Conservation (phyloP, 108 stramenopile species). For the Schizochytrium sp. region DNA sequence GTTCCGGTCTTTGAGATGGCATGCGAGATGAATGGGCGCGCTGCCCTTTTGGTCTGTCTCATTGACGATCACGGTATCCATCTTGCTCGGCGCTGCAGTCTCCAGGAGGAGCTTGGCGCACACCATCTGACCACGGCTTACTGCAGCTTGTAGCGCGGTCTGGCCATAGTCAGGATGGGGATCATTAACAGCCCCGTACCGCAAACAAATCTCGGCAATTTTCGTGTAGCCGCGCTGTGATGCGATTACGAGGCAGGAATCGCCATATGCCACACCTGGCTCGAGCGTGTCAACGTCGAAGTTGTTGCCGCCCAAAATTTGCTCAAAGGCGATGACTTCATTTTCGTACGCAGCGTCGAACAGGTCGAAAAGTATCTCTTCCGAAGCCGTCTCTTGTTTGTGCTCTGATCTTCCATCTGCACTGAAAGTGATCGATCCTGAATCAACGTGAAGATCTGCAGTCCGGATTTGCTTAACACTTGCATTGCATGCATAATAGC, state of each 20-base stretch:
- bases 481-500: neutral
- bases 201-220: neutral
- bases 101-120: neutral
- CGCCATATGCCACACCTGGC: neutral
- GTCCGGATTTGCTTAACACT: neutral
- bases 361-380: neutral
- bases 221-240: neutral
- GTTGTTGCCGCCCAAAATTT: neutral
- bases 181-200: neutral
- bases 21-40: neutral
- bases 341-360: neutral
- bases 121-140: neutral
- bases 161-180: constrained; percentile 9
- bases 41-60: neutral
- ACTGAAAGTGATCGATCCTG: too few species aligned
- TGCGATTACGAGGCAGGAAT: neutral
- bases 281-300: neutral
- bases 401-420: too few species aligned
- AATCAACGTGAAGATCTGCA: too few species aligned
- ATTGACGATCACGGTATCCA: neutral
- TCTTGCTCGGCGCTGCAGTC: neutral
- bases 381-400: too few species aligned
- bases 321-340: neutral
- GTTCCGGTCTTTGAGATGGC: neutral
- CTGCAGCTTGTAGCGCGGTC: constrained; percentile 9